phyloP scores from a whole-genome alignment of 805 yeast genomes.

The Wickerhamiella alocasiicola region DNA sequence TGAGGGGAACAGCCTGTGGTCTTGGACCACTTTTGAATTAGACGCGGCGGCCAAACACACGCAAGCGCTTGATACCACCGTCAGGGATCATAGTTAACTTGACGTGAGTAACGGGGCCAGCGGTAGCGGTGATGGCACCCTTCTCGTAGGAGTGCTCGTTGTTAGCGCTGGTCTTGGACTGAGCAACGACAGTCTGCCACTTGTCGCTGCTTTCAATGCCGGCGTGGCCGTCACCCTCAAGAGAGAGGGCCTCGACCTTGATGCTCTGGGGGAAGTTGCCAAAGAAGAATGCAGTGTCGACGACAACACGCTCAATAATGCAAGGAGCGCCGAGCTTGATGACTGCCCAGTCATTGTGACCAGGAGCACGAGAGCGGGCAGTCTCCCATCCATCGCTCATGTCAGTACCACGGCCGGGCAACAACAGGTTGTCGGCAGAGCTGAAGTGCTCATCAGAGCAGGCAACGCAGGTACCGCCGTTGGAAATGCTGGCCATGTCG shows the following conservation, averaged over 20 bases:
- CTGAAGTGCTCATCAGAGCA: slow-evolving; percentile 92
- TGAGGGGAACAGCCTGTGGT: no score
- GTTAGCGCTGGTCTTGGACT: slow-evolving; percentile 72
- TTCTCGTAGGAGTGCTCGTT: slow-evolving; percentile 49
- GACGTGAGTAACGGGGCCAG: slow-evolving; percentile 47
- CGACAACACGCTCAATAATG: slow-evolving; percentile 42
- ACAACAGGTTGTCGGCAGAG: slow-evolving; percentile 71
- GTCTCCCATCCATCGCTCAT: slow-evolving; percentile 99
- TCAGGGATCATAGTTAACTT: slow-evolving; percentile 81
- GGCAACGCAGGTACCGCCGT: slow-evolving; percentile 80
- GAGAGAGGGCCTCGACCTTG: slow-evolving; percentile 49
- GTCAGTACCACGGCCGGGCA: slow-evolving; percentile 91
- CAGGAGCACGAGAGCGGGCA: slow-evolving; percentile 66
- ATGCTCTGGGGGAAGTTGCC: slow-evolving; percentile 89
- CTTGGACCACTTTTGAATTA: slow-evolving; percentile 7
- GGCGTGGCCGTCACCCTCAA: slow-evolving; percentile 30
- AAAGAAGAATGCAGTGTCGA: slow-evolving; percentile 88
- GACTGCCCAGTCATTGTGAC: slow-evolving; percentile 87
- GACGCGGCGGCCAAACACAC: slow-evolving; percentile 53
- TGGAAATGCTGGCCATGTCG: slow-evolving; percentile 70
- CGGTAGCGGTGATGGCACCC: slow-evolving; percentile 15
- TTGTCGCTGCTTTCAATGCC: slow-evolving; percentile 27
- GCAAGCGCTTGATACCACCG: slow-evolving; percentile 87
- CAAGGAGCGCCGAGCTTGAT: slow-evolving; percentile 64
- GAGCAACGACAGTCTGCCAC: slow-evolving; percentile 58